phyloP scores from a whole-genome alignment of 2,329 filamentous ascomycete species.

The Clarireedia homoeocarpa region DNA sequence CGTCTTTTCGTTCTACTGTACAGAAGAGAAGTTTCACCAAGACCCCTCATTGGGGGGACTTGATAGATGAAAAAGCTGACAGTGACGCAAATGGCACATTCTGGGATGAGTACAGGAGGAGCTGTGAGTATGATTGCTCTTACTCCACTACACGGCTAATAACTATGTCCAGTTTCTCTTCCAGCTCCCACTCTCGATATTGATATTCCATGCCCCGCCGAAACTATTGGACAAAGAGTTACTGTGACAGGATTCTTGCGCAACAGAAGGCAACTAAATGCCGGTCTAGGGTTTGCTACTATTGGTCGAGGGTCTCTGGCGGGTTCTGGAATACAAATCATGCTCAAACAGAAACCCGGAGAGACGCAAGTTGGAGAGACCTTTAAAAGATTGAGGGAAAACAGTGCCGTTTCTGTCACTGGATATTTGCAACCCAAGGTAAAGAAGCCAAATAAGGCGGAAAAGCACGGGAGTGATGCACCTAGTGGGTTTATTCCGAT shows the following conservation, averaged over 20 bases:
- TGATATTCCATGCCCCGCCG: constrained; percentile 2
- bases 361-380: background rate
- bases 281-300: constrained; percentile 63
- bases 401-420: constrained; percentile 5
- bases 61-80: constrained; percentile 4
- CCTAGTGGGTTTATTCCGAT: background rate
- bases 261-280: constrained; percentile 57
- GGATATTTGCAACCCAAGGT: constrained; percentile 3
- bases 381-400: constrained; percentile 9
- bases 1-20: background rate
- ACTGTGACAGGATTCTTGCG: constrained; percentile 65
- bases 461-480: background rate
- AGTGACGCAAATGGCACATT: constrained; percentile 5
- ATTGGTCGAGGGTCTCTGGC: constrained; percentile 29
- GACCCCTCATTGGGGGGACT: background rate
- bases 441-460: constrained; percentile 3
- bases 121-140: constrained; percentile 15
- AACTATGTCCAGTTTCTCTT: constrained; percentile 10
- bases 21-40: constrained; percentile 13
- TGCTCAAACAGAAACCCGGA: constrained; percentile 1
- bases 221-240: constrained; percentile 34
- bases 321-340: constrained; percentile 26
- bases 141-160: background rate
- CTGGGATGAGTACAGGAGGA: constrained; percentile 23
- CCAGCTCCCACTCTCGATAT: constrained; percentile 12